These are phyloP conservation scores for Chimonanthus praecox DNA, from an alignment of 164 flowering plant species.

Conservation along the genomic window DNA sequence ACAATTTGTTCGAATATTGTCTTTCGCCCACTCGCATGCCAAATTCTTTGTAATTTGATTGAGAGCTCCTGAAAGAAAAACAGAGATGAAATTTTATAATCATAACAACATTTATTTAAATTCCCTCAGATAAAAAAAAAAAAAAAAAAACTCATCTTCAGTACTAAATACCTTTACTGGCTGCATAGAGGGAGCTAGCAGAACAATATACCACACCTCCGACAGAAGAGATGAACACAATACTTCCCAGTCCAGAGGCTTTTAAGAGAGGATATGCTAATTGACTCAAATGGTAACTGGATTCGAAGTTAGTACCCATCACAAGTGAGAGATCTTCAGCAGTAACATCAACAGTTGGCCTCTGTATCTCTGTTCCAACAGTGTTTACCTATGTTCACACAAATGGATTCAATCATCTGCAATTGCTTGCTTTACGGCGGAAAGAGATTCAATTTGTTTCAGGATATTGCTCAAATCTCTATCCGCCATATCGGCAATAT, in stretches of 20 bases:
- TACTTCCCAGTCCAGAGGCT: constrained; percentile 50
- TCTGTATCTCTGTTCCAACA: neutral
- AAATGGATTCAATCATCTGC: neutral
- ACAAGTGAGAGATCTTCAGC: constrained; percentile 6
- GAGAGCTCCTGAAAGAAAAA: constrained; percentile 46
- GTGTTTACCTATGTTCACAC: constrained; percentile 8
- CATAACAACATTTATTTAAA: neutral
- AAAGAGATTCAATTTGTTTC: no score
- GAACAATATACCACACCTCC: constrained; percentile 19
- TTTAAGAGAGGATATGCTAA: constrained; percentile 66
- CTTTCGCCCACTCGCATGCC: constrained; percentile 92
- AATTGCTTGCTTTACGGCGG: no score
- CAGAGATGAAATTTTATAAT: neutral
- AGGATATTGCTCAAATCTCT: no score
- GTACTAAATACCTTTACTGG: constrained; percentile 32
- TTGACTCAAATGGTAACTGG: constrained; percentile 55
- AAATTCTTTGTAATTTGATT: constrained; percentile 63
- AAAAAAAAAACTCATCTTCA: no score
- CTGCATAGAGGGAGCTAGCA: constrained; percentile 24
- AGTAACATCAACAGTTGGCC: constrained; percentile 3
- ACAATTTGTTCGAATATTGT: constrained; percentile 56
- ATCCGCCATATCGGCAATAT: no score
- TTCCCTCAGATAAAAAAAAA: neutral
- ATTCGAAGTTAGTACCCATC: constrained; percentile 9
- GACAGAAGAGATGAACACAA: constrained; percentile 40